Evolutionary conservation across 1,284 basidiomycete genomes (phyloP).

Genomic region (Flammula alnicola): DNA sequence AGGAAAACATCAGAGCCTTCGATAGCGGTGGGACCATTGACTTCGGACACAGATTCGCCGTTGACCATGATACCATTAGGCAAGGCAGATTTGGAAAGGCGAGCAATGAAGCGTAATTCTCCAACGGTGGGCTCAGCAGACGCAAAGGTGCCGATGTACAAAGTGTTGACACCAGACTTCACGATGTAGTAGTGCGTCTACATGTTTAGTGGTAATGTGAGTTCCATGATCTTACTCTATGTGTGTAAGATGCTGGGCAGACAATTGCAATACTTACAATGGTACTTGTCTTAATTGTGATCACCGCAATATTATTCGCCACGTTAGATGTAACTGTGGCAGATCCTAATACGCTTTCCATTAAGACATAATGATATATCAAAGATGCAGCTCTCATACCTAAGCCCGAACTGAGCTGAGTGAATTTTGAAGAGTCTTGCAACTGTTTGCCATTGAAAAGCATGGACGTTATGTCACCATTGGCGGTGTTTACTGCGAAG

Average conservation of each 20-base stretch:
- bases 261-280: conserved; percentile 33
- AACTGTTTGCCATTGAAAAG: conserved; percentile 49
- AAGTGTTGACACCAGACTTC: conserved; percentile 43
- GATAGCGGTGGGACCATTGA: conserved; percentile 39
- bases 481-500: conserved; percentile 41
- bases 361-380: too few relatives aligned
- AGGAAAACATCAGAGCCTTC: conserved; percentile 52
- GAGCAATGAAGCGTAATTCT: conserved; percentile 53
- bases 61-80: conserved; percentile 46
- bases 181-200: conserved; percentile 51
- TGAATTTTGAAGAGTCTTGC: conserved; percentile 49
- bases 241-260: neutral
- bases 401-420: conserved; percentile 51
- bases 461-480: conserved; percentile 51
- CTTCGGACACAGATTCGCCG: conserved; percentile 25
- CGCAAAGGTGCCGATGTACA: conserved; percentile 49
- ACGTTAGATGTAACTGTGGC: conserved; percentile 46
- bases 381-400: too few relatives aligned
- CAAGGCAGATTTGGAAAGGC: conserved; percentile 45
- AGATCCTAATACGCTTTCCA: conserved; percentile 42
- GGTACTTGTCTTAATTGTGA: conserved; percentile 46
- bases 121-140: conserved; percentile 50
- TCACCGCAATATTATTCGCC: conserved; percentile 41
- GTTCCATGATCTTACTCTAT: neutral
- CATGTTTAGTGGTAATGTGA: neutral